These are phyloP conservation scores for Malus hybrid DNA, from an alignment of 331 rosid genomes.

Conservation along the genomic window DNA sequence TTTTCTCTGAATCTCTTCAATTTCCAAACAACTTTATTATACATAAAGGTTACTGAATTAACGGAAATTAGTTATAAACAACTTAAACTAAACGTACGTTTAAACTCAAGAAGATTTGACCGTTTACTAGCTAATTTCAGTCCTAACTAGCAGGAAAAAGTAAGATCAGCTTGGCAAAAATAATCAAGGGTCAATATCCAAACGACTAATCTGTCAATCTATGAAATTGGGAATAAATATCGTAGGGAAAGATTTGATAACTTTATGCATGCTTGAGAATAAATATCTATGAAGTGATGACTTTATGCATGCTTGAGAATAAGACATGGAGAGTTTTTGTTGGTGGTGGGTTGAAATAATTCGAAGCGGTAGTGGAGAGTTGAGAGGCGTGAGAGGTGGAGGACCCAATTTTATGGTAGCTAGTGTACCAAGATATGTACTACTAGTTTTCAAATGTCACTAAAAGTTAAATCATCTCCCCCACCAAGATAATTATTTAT, in stretches of 20 bases:
- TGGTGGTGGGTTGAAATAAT: background rate
- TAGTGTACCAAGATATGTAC: background rate
- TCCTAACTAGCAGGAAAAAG: background rate
- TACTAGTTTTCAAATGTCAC: background rate
- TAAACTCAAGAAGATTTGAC: too few relatives aligned
- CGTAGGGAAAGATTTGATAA: background rate
- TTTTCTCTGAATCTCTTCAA: too few relatives aligned
- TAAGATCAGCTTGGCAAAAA: background rate
- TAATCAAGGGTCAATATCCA: background rate
- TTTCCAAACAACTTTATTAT: too few relatives aligned
- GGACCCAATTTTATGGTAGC: background rate
- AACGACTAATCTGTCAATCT: background rate
- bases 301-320: background rate
- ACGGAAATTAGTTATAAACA: too few relatives aligned
- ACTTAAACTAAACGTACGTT: too few relatives aligned
- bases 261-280: too few relatives aligned
- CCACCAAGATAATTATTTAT: too few relatives aligned
- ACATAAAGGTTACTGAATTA: too few relatives aligned
- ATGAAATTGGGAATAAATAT: background rate
- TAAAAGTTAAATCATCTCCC: too few relatives aligned
- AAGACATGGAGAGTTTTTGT: background rate
- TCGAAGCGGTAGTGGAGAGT: background rate
- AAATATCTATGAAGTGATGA: background rate
- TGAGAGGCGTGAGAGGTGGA: too few relatives aligned
- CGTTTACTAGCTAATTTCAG: too few relatives aligned